A percentile compares a stretch with the other conserved stretches of the same genome.
Evolutionary conservation across 208 protist species (phyloP).

Genomic region (Crithidia bombi): DNA sequence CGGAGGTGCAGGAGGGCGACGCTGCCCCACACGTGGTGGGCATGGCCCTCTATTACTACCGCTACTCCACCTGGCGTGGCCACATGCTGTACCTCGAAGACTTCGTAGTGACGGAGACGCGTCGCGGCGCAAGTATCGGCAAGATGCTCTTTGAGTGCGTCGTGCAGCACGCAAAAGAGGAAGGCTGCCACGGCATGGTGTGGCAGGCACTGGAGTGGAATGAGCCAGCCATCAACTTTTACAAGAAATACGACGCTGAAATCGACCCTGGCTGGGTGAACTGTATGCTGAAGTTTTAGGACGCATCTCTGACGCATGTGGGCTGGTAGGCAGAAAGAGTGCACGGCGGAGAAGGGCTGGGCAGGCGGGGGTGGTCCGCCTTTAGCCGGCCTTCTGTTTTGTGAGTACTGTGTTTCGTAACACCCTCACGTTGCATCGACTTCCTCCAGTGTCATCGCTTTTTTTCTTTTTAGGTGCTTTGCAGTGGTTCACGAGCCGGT

Average conservation of each 20-base stretch:
- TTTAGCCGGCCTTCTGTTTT: no score
- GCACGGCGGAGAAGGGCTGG: no score
- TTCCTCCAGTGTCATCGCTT: not conserved
- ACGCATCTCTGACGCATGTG: not conserved
- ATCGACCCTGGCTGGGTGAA: slow-evolving; percentile 57
- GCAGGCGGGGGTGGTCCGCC: no score
- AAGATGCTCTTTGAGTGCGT: slow-evolving; percentile 52
- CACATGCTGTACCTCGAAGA: slow-evolving; percentile 63
- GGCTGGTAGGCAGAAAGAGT: not conserved
- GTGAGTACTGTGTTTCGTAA: no score
- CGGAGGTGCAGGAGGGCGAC: slow-evolving; percentile 33
- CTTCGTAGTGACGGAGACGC: slow-evolving; percentile 46
- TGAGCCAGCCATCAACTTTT: slow-evolving; percentile 50
- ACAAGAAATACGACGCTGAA: slow-evolving; percentile 47
- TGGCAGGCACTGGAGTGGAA: slow-evolving; percentile 72
- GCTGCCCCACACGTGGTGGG: slow-evolving; percentile 35
- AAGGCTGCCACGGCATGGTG: slow-evolving; percentile 49
- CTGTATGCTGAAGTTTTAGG: slow-evolving; percentile 51
- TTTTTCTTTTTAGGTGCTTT: not conserved
- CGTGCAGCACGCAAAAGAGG: slow-evolving; percentile 44
- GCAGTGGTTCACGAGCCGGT: no score
- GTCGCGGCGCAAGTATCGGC: slow-evolving; percentile 40
- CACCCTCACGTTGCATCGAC: no score
- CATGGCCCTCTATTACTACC: slow-evolving; percentile 59
- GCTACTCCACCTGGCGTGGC: slow-evolving; percentile 64